phyloP scores from a whole-genome alignment of 2,329 filamentous ascomycete species.

The Mollisiaceae sp. region DNA sequence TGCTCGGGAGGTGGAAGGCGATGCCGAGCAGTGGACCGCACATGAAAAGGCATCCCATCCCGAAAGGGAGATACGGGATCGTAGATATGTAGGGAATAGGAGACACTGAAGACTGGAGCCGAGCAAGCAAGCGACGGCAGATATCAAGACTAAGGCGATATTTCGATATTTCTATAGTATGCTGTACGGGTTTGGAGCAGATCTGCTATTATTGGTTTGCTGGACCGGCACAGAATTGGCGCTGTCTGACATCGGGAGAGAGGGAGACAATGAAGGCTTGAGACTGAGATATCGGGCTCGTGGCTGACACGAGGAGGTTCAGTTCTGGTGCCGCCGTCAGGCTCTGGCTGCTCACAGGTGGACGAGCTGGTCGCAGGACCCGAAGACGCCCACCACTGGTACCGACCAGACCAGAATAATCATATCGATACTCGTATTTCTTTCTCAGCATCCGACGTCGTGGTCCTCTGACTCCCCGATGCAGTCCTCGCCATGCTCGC shows the following conservation, averaged over 20 bases:
- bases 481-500: too few relatives aligned
- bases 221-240: neutral
- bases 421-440: too few relatives aligned
- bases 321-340: neutral
- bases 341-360: too few relatives aligned
- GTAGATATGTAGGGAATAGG: constrained; percentile 8
- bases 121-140: constrained; percentile 8
- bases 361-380: neutral
- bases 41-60: neutral
- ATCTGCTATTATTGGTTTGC: constrained; percentile 9
- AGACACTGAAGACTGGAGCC: constrained; percentile 3
- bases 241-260: neutral
- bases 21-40: constrained; percentile 4
- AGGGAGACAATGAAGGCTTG: neutral
- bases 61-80: neutral
- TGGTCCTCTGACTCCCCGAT: neutral
- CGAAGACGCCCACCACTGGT: neutral
- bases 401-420: neutral
- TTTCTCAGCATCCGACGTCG: constrained; percentile 1
- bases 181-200: neutral
- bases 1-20: neutral
- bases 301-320: neutral
- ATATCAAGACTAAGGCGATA: neutral
- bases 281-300: neutral
- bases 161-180: too few relatives aligned